Percentiles rank a stretch among this genome's conserved stretches.
These are phyloP conservation scores for Sesbania bispinosa DNA, from an alignment of 306 rosid genomes.

Conservation along the genomic window DNA sequence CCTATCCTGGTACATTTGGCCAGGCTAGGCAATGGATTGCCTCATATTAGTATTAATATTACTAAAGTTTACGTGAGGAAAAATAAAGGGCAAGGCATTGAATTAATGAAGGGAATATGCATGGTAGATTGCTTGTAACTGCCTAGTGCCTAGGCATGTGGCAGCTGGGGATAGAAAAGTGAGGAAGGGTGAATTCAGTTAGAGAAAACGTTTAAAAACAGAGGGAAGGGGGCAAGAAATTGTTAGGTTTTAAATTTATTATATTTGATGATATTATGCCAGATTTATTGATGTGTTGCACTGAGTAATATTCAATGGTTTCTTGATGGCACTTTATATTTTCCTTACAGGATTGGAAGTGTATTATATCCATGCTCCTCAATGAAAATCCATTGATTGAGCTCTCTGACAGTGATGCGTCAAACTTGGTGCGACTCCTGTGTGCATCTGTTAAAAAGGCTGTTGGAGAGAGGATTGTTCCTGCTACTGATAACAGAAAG, in stretches of 20 bases:
- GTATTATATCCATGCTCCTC: slow-evolving; percentile 83
- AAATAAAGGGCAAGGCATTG: not conserved
- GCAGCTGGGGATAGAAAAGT: not conserved
- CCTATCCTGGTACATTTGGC: not conserved
- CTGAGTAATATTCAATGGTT: slow-evolving; percentile 22
- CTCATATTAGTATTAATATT: not conserved
- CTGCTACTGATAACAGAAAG: slow-evolving; percentile 79
- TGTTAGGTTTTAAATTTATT: not conserved
- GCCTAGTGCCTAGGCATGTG: not conserved
- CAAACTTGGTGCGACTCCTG: slow-evolving; percentile 93
- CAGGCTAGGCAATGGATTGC: not conserved
- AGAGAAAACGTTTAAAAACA: not conserved
- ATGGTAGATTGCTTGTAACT: not conserved
- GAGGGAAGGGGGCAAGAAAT: not conserved
- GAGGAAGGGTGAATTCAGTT: not conserved
- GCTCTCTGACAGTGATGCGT: slow-evolving; percentile 84
- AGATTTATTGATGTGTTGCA: not conserved
- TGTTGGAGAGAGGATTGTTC: slow-evolving; percentile 94
- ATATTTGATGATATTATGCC: not conserved
- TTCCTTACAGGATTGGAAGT: slow-evolving; percentile 91
- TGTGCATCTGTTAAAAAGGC: slow-evolving; percentile 93
- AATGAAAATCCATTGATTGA: slow-evolving; percentile 70
- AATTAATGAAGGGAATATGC: not conserved
- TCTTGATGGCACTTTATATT: slow-evolving; percentile 24
- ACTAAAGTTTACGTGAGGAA: not conserved